Conservation (phyloP, 345 rosid species). For the Eucalyptus guilfoylei region DNA sequence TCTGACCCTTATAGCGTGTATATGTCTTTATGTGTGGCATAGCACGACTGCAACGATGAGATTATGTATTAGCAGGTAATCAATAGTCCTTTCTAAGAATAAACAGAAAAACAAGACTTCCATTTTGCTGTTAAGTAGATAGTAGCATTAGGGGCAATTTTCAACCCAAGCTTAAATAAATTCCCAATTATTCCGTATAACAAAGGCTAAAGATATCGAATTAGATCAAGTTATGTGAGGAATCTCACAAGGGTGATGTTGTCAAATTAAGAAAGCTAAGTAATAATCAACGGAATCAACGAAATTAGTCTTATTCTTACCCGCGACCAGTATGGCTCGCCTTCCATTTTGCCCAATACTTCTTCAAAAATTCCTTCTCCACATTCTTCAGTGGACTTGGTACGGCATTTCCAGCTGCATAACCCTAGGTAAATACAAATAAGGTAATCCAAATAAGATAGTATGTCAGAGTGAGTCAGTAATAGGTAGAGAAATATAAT, state of each 20-base stretch:
- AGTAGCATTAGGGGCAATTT: background rate
- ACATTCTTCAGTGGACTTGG: constrained; percentile 91
- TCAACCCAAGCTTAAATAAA: background rate
- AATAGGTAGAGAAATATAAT: background rate
- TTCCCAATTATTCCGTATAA: background rate
- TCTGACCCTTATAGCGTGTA: constrained; percentile 69
- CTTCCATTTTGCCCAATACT: constrained; percentile 94
- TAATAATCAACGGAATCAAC: background rate
- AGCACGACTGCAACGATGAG: constrained; percentile 46
- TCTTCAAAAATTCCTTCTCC: constrained; percentile 65
- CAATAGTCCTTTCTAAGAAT: background rate
- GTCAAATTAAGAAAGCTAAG: background rate
- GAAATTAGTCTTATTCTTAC: constrained; percentile 11
- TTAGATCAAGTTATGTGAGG: background rate
- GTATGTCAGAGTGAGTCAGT: background rate
- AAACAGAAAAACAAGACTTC: background rate
- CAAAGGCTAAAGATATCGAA: background rate
- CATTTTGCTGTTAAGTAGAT: background rate
- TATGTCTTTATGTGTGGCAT: constrained; percentile 98
- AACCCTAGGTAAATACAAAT: constrained; percentile 44
- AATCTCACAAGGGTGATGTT: background rate
- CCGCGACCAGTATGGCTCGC: constrained; percentile 74
- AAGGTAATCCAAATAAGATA: background rate
- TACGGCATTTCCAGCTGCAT: constrained; percentile 83
- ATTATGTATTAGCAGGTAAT: background rate